Evolutionary conservation across 176 grass and related monocot genomes (phyloP), one percentile per base, ranked within the genome.

Genomic region (Panicum miliaceum): DNA sequence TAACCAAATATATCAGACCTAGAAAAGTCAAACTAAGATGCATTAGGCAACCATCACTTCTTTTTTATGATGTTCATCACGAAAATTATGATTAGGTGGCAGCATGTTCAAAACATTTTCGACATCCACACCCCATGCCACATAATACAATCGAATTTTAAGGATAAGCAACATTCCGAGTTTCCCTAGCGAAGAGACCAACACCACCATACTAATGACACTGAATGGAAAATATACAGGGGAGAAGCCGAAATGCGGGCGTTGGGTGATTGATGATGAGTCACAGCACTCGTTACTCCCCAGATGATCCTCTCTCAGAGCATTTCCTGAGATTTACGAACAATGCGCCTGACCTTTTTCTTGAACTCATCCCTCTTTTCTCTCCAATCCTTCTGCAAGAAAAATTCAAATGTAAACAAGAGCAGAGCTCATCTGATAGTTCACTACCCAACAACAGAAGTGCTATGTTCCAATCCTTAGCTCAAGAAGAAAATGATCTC

Each of bases 351-450:
- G 3, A 99, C 93, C 78, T 92, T 99, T 85, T 95, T 99, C 84
- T 92, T 99, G 90, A 99, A 99, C 23, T 96, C 97, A 0, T 94
- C 93, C 80, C 93, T 96, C 41, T 77, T 91, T 32, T 96, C 97
- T 81, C 97, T 96, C 97, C 93, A 99, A 19, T 99, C 93, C 79
- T 99, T 99, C 97, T 99, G 93, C 84, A 72, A 38, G 52, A 79
- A 27, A 73, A 68, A 75, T 26, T 86, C 63, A 16, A 52, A 36
- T 35, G 23, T 37, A 32, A 79, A 89, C 16, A 12, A 48, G 56
- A 47, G 32, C 0, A 0, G 54, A 22, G 60, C 40, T 27, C 52
- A 62, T 19, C 42, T 46, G 36, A 81, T 8, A 68, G 18, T 46
- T 13, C 43, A 32, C 54, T 81, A 81, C 51, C 60, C 61, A 53